Base-by-base conservation (phyloP, 2,329 filamentous ascomycete species). In the Coniochaeta sp. region DNA sequence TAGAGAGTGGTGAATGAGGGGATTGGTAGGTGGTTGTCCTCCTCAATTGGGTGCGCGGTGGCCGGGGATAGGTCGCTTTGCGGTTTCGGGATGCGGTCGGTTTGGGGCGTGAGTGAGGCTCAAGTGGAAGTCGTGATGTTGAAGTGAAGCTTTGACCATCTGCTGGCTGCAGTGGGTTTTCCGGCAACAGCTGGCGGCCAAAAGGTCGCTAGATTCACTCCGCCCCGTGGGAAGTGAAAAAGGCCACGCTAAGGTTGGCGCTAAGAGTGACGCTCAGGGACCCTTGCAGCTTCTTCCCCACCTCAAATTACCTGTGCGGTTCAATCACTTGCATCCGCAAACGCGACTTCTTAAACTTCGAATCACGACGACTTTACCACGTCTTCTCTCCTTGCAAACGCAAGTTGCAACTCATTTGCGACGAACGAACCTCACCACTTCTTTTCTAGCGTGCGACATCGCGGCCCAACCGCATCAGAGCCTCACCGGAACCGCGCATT, bases 1-100 rank as follows among this genome's bases (percentile, higher is more conserved):
- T 30, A 6, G 27, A 26, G 7, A 47, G 38, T 24, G 20, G 18
- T 5, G 20, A 24, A 12, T 20, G 26, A 47, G 45, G 27, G 7
- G 24, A 7, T 30, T 47, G 10, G 12, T 18, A 8, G 26, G 30
- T 32, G 8, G 26, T 47, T 20, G 26, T 47, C 45, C 45, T 31
- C 45, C 45, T 47, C 45, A 47, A 47, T 47, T n/a, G n/a, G 45
- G 45, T 26, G 28, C 45, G 45, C 26, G 26, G 28, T 28, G 26
- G 26, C 45, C 26, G 26, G 26, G 13, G 28, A 10, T 31, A 18
- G 30, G 27, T 30, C 45, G 26, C 28, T 47, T 18, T 32, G 30
- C 14, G 8, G 30, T 38, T 38, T 38, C 10, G 12, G 38, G 38
- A 14, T 42, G 38, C 18, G 33, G 38, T 42, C 10, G 38, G 3